Evolutionary conservation across 2,329 filamentous ascomycete species (phyloP), one percentile per base, ranked within the genome.

Genomic region (Rhynchosporium secalis): DNA sequence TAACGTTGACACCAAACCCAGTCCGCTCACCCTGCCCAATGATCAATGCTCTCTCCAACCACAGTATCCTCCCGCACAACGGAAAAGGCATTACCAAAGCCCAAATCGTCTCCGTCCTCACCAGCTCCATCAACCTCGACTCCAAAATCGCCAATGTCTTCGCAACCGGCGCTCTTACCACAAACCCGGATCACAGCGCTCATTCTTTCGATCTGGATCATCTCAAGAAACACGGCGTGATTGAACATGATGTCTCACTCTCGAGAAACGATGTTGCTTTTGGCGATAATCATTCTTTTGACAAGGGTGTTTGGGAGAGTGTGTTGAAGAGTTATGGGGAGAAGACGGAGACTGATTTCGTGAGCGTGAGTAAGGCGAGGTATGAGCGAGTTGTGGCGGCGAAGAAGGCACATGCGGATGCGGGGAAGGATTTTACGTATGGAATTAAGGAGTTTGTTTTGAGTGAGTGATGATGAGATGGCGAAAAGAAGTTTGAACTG

Each of bases 1-100:
- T 45, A 13, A 33, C 40, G 4, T 49, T 54, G 51, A 40, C 40
- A 12, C 13, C 20, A 20, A 48, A 10, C 46, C 10, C 29, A 67
- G 65, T 67, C 10, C 65, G 63, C 40, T 67, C 65, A 28, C 65
- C 65, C 31, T 67, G 65, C 26, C 65, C 65, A 41, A 67, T 67
- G 65, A 64, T 67, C 40, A 67, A 67, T 28, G 63, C 65, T 28
- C 63, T 67, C 56, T 62, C 63, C 15, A 67, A 67, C 51, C 63
- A 67, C 47, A 54, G 61, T 20, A 61, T 67, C 13, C 65, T 67
- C 29, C 65, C 65, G 1, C 65, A 67, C 41, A 56, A 56, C 36
- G 65, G 65, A 1, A 63, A 64, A 46, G 47, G 38, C 2, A 65
- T 67, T 31, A 65, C 61, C 13, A 67, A 67, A 31, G 52, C 47